phyloP scores from a whole-genome alignment of 2,329 filamentous ascomycete species.

The Pestalotiopsis sp. region DNA sequence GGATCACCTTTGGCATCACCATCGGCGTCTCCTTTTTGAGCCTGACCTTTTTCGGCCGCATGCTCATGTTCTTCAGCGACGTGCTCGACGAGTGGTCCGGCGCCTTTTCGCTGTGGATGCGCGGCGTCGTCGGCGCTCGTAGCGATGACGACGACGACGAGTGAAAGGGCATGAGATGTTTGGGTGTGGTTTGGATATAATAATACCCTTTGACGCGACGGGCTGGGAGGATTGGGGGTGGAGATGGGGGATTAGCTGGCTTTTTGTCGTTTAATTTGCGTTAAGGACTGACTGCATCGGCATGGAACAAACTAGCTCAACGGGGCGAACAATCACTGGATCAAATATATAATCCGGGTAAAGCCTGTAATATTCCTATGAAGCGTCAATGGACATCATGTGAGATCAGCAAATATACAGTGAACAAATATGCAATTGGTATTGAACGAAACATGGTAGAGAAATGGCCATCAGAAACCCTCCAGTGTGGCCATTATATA shows the following conservation, averaged over 20 bases:
- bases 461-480: not conserved
- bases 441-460: not conserved
- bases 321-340: too few relatives aligned
- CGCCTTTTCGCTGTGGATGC: constrained; percentile 22
- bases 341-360: too few relatives aligned
- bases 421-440: not conserved
- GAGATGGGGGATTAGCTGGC: too few relatives aligned
- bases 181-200: not conserved
- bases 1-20: constrained; percentile 68
- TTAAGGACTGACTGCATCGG: too few relatives aligned
- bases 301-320: too few relatives aligned
- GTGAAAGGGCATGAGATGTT: not conserved
- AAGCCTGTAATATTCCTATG: too few relatives aligned
- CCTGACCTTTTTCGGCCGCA: constrained; percentile 55
- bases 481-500: not conserved
- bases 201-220: too few relatives aligned
- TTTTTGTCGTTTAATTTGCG: too few relatives aligned
- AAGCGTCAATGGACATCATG: not conserved
- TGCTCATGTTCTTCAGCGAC: constrained; percentile 50
- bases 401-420: not conserved
- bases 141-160: not conserved
- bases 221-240: not conserved
- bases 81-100: constrained; percentile 40
- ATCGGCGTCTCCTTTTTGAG: constrained; percentile 60
- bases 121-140: not conserved